These are phyloP conservation scores for Sporothrix phasma DNA, from an alignment of 2,329 filamentous ascomycete genomes.

Conservation along the genomic window DNA sequence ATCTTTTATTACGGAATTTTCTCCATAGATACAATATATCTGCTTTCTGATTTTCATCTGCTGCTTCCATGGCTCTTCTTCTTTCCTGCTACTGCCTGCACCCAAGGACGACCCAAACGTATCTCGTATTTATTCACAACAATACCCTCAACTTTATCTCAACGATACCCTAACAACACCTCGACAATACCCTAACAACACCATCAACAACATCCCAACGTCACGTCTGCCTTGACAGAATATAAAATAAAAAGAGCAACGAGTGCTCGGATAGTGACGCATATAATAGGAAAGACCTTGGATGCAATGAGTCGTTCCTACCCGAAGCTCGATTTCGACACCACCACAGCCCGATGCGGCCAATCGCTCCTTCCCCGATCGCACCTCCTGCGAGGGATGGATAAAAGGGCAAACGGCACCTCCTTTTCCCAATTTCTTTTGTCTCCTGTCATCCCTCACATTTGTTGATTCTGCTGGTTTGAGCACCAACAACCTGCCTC, in stretches of 20 bases:
- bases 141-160: background rate
- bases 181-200: no score
- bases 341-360: background rate
- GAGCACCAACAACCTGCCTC: background rate
- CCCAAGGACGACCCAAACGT: slow-evolving; percentile 10
- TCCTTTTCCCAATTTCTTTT: background rate
- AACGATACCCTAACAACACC: no score
- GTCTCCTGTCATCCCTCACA: background rate
- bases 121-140: slow-evolving; percentile 13
- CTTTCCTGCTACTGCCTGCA: background rate
- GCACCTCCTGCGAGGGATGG: background rate
- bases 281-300: background rate
- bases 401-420: background rate
- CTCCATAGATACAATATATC: slow-evolving; percentile 16
- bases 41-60: slow-evolving; percentile 5
- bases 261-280: background rate
- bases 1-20: slow-evolving; percentile 7
- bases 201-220: no score
- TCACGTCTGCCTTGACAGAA: no score
- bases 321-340: background rate
- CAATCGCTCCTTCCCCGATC: background rate
- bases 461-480: background rate
- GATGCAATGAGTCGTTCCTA: background rate
- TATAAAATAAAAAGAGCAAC: background rate
- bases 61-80: background rate